Evolutionary conservation across 345 rosid species (phyloP), one percentile per base, ranked within the genome.

Genomic region (Boechera retrofracta): DNA sequence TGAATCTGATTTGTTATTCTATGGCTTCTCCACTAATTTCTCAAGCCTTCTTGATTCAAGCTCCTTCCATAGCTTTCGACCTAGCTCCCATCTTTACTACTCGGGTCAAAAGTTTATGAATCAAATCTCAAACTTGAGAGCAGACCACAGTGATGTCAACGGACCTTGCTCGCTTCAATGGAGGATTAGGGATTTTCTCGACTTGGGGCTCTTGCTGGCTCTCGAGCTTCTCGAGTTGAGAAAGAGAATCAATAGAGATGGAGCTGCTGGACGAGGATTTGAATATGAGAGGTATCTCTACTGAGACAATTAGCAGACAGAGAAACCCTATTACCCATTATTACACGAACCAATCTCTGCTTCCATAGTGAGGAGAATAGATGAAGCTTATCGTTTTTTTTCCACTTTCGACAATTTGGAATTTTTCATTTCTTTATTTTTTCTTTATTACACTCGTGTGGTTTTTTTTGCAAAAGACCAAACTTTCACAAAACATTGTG

Each of bases 271-370:
- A 69, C 58, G 85, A 85, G 15, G 91, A 76, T 32, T 73, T 80
- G 82, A 88, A 90, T 2, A 92, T 89, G 56, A 88, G 83, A 4
- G 99, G 99, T 75, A 95, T 86, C 78, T 92, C 97, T 5, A 92
- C 70, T n/a, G 92, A 83, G 55, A 90, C 92, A 48, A 91, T 55
- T 10, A 91, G 47, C 2, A 91, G 42, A 42, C 91, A 95, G 44
- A 91, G 71, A 51, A 86, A 33, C 18, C 88, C 92, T 1, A 88
- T 64, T 26, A 72, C 82, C 21, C 58, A 91, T 80, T 56, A 91
- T 69, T 68, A 89, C 83, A 65, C 89, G 98, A 77, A 89, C 31
- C 73, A 94, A 86, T 86, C 89, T 84, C 69, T 88, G 90, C 78
- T 87, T 83, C 74, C 86, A 82, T 21, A 91, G 72, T 12, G 89